A percentile compares a stretch with the other conserved stretches of the same genome.
Conservation (phyloP, 2,329 filamentous ascomycete species). For the Mycogone perniciosa region DNA sequence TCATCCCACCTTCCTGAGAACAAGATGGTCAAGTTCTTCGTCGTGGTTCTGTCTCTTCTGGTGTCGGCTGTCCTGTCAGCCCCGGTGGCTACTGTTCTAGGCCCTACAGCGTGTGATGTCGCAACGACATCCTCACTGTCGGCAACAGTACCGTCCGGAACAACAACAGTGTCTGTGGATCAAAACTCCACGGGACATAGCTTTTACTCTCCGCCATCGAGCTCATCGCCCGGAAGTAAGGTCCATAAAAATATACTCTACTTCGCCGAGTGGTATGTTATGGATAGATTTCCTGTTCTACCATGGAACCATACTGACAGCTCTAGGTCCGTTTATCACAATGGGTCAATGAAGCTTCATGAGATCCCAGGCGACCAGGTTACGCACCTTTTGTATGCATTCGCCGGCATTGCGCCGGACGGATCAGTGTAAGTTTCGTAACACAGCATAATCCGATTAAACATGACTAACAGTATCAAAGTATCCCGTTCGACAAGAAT, state of each 20-base stretch:
- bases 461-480: background rate
- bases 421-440: slow-evolving; percentile 38
- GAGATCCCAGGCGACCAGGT: slow-evolving; percentile 61
- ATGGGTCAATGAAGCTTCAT: slow-evolving; percentile 63
- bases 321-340: slow-evolving; percentile 56
- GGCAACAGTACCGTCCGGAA: background rate
- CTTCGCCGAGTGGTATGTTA: slow-evolving; percentile 46
- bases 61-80: slow-evolving; percentile 18
- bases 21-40: slow-evolving; percentile 20
- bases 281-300: slow-evolving; percentile 47
- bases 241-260: slow-evolving; percentile 39
- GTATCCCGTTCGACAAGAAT: slow-evolving; percentile 31
- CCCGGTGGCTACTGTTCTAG: slow-evolving; percentile 1
- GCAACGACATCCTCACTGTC: background rate
- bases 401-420: slow-evolving; percentile 39
- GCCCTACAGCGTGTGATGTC: background rate
- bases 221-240: background rate
- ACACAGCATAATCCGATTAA: background rate
- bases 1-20: background rate
- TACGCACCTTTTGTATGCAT: slow-evolving; percentile 65
- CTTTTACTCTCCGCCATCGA: background rate
- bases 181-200: background rate
- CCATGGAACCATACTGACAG: slow-evolving; percentile 21
- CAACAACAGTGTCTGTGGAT: background rate
- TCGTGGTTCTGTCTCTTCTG: slow-evolving; percentile 21